Conservation (phyloP, 208 protist genomes). For the Crithidia expoeki region DNA sequence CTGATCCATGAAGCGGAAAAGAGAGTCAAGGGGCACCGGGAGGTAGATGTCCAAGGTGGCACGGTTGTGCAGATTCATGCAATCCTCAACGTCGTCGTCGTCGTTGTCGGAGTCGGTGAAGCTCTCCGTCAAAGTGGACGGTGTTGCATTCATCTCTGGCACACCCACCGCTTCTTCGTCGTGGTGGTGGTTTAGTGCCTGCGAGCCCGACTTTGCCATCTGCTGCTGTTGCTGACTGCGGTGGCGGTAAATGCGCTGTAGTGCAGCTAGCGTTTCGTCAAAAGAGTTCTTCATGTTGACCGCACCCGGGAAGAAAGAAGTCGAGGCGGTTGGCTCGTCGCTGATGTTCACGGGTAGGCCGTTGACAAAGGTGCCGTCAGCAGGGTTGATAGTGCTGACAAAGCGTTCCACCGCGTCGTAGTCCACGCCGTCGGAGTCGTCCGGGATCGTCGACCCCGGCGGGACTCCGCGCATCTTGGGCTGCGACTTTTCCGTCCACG, state of each 20-base stretch:
- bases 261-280: constrained; percentile 39
- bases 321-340: constrained; percentile 8
- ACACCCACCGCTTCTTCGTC: not conserved
- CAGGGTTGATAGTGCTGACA: constrained; percentile 55
- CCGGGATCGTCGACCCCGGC: not conserved
- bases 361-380: constrained; percentile 59
- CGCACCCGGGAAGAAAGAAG: constrained; percentile 2
- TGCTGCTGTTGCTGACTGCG: constrained; percentile 34
- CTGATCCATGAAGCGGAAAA: constrained; percentile 75
- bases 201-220: constrained; percentile 1
- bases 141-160: not conserved
- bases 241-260: constrained; percentile 39
- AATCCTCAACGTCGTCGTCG: constrained; percentile 80
- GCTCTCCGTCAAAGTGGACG: constrained; percentile 12
- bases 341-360: constrained; percentile 43
- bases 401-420: constrained; percentile 36
- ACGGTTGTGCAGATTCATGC: constrained; percentile 81
- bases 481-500: not conserved
- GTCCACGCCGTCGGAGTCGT: constrained; percentile 7
- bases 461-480: not conserved
- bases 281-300: constrained; percentile 43
- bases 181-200: not conserved
- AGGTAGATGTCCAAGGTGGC: constrained; percentile 86
- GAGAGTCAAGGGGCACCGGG: constrained; percentile 65
- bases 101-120: constrained; percentile 42